These are phyloP conservation scores for Arabis hirsuta DNA, from an alignment of 345 rosid genomes.

Conservation along the genomic window DNA sequence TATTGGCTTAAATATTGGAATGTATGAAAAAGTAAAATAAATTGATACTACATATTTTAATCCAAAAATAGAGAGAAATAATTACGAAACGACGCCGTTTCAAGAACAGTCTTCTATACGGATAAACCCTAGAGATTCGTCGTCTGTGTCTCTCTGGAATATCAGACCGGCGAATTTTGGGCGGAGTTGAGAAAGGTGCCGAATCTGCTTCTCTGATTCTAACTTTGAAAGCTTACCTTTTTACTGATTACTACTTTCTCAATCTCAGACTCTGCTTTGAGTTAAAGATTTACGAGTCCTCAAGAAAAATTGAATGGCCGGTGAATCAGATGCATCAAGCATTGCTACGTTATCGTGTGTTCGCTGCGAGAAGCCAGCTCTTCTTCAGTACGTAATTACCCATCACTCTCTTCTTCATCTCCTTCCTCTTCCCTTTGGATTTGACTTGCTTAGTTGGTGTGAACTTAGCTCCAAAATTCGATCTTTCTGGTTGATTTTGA, in stretches of 20 bases:
- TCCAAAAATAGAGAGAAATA: too few species aligned
- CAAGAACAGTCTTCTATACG: neutral
- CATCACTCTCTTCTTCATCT: conserved; percentile 1
- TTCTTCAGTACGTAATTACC: conserved; percentile 48
- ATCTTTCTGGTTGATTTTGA: neutral
- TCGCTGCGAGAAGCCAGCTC: conserved; percentile 48
- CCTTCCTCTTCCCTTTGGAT: conserved; percentile 5
- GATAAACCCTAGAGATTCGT: conserved; percentile 28
- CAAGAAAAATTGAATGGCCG: conserved; percentile 35
- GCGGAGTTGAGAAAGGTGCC: neutral
- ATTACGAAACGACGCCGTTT: conserved; percentile 1
- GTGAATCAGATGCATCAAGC: conserved; percentile 43
- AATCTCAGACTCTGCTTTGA: conserved; percentile 6
- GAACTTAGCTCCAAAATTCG: neutral
- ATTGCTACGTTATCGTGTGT: conserved; percentile 39
- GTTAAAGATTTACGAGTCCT: conserved; percentile 28
- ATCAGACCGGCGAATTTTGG: conserved; percentile 19
- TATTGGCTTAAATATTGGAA: too few species aligned
- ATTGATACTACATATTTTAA: too few species aligned
- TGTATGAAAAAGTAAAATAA: too few species aligned
- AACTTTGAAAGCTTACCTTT: neutral
- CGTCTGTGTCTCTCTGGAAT: neutral
- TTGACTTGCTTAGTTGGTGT: conserved; percentile 3
- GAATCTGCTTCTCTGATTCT: neutral
- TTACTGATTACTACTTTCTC: neutral